Base-by-base conservation (phyloP, 2,329 filamentous ascomycete genomes). In the Neonectria magnoliae region DNA sequence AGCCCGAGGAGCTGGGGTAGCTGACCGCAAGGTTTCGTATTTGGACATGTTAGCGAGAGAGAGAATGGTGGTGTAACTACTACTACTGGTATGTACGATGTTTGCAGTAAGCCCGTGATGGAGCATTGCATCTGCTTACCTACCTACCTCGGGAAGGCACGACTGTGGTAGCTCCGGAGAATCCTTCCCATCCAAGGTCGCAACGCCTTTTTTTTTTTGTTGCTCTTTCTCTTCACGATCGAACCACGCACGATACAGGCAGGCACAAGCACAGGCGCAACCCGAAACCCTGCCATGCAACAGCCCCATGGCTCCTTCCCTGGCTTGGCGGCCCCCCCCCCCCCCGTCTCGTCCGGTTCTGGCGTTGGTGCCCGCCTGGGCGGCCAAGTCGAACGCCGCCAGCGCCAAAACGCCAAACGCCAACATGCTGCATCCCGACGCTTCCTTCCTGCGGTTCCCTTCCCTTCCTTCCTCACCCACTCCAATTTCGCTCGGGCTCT, bases 401-500 rank as follows among this genome's bases (percentile, higher is more conserved):
- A 51, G 47, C 47, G 47, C 47, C 44, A 48, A 48, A 48, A 48
- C 44, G 31, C 33, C 44, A 59, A 63, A 63, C 50, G 61, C 61
- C 61, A 55, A 44, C 55, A 53, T 50, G 22, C 61, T 51, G 33
- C 33, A 60, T 64, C 62, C 57, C 38, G 52, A 64, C 57, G 9
- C 51, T 41, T 54, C 38, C 51, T 54, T 54, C 51, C 31, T 54
- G 31, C 51, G 31, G 33, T 41, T 41, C 22, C 57, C 57, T 42
- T 31, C 57, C 52, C 47, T 50, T 57, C 36, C 36, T 38, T 38
- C 22, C 20, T 54, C 51, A 25, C 25, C 51, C 38, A 25, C 20
- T 22, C 51, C 62, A 61, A 57, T 61, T 47, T 64, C 45, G 57
- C 57, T n/a, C 18, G 42, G 33, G 20, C 48, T 42, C 45, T 25